Conservation (phyloP, 2,329 filamentous ascomycete genomes). For the Colletotrichum orbiculare region DNA sequence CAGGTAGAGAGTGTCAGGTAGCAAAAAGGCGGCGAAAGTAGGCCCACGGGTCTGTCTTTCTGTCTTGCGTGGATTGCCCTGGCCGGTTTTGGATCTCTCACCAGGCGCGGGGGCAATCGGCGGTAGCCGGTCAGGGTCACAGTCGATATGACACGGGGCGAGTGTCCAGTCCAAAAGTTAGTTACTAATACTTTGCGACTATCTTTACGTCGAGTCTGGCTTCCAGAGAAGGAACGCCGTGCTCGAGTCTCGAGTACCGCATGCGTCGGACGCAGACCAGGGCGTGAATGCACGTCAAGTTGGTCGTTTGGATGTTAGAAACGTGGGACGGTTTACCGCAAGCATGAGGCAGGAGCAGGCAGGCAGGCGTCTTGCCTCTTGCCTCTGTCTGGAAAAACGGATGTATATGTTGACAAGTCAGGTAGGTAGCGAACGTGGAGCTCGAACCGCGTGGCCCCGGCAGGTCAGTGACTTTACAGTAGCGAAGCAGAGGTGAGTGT, state of each 20-base stretch:
- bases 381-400: not conserved
- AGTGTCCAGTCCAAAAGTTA: slow-evolving; percentile 18
- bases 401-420: slow-evolving; percentile 5
- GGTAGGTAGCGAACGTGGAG: slow-evolving; percentile 9
- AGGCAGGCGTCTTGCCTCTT: no score
- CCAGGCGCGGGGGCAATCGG: slow-evolving; percentile 9
- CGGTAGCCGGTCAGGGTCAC: slow-evolving; percentile 7
- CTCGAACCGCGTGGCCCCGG: slow-evolving; percentile 18
- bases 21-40: slow-evolving; percentile 7
- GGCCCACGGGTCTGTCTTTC: no score
- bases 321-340: not conserved
- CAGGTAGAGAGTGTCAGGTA: not conserved
- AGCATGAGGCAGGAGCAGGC: no score
- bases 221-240: no score
- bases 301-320: not conserved
- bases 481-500: no score
- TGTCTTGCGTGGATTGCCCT: not conserved
- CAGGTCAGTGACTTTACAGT: no score
- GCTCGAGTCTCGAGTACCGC: no score
- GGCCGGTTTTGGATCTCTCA: slow-evolving; percentile 20
- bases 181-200: not conserved
- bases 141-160: slow-evolving; percentile 12
- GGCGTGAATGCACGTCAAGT: no score
- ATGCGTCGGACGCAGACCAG: no score
- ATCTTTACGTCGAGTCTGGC: no score